Evolutionary conservation across 371 early-diverging fungal species (phyloP), one percentile per base, ranked within the genome.

Genomic region (Mortierella polycephala): DNA sequence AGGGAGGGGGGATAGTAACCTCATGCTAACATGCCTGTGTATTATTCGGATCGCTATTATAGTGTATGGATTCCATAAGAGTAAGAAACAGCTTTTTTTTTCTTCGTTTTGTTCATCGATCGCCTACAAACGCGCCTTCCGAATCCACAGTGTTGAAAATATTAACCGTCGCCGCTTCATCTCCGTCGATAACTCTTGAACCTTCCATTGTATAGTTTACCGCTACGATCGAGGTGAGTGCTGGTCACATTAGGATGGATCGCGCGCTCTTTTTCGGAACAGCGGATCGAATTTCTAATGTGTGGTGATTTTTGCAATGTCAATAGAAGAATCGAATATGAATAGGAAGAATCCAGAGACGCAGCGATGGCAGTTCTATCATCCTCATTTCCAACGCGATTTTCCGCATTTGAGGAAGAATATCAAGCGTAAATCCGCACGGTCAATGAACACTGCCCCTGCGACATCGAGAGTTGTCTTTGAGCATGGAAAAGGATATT

Each of bases 21-120:
- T 11, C 46, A 20, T 20, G 8, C 50, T 56, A 45, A 59, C 23
- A 49, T 41, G 39, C 7, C 47, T 40, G 41, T 61, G 8, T 18
- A 30, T 55, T 51, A 20, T 12, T 20, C 10, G 11, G n/a, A 13
- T 23, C 23, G 18, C 14, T 44, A 30, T 20, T n/a, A 41, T 54
- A 81, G 81, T 81, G 81, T 81, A 81, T 46, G 81, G 81, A 42
- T 81, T 81, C 30, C 81, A 81, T 42, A 81, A 81, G 57, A 75
- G 75, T 75, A 75, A 64, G 75, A 30, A 30, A 4, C 30, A 30
- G 4, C 30, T 30, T 30, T 30, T 30, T 30, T 30, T 30, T 30
- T 30, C 4, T 30, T 30, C 30, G 30, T 30, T 30, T 30, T 30
- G 30, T 30, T 30, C 30, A 30, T 30, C 30, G 30, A 30, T 30